phyloP scores from a whole-genome alignment of 2,329 filamentous ascomycete species.

The Pyrenochaeta sp. region DNA sequence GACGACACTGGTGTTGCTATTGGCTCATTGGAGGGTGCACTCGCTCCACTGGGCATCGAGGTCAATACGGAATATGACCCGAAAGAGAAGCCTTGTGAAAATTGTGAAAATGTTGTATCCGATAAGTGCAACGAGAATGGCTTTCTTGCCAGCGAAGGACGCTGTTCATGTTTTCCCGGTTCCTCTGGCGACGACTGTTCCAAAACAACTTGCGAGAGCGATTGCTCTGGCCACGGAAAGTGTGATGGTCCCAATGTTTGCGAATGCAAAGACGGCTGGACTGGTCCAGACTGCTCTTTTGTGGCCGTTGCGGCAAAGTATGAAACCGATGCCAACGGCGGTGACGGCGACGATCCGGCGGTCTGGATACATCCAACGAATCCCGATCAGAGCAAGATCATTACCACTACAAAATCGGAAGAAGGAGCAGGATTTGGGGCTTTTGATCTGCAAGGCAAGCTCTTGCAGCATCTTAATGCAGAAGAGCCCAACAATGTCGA shows the following conservation, averaged over 20 bases:
- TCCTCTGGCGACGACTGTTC: conserved; percentile 35
- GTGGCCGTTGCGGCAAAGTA: conserved; percentile 38
- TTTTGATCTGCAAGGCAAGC: conserved; percentile 59
- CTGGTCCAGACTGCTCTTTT: conserved; percentile 40
- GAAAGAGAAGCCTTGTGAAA: conserved; percentile 20
- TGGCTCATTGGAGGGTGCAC: conserved; percentile 25
- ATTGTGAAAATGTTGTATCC: conserved; percentile 24
- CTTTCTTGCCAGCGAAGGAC: conserved; percentile 9
- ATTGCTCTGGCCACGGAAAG: conserved; percentile 37
- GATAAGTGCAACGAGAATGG: conserved; percentile 32
- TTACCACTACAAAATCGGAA: conserved; percentile 63
- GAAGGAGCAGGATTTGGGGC: conserved; percentile 60
- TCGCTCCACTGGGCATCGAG: conserved; percentile 24
- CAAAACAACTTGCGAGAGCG: conserved; percentile 26
- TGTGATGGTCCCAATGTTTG: conserved; percentile 38
- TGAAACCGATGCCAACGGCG: conserved; percentile 44
- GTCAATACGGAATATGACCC: conserved; percentile 31
- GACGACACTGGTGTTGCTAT: conserved; percentile 32
- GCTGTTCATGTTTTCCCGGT: conserved; percentile 37
- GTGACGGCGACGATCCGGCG: conserved; percentile 43
- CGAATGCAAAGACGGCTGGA: conserved; percentile 34
- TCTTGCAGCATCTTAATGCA: conserved; percentile 56
- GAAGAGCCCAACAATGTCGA: conserved; percentile 65
- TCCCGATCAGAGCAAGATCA: conserved; percentile 57
- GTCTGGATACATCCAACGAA: conserved; percentile 43